Evolutionary conservation across 2,329 filamentous ascomycete species (phyloP).

Genomic region (Monosporascus ibericus): DNA sequence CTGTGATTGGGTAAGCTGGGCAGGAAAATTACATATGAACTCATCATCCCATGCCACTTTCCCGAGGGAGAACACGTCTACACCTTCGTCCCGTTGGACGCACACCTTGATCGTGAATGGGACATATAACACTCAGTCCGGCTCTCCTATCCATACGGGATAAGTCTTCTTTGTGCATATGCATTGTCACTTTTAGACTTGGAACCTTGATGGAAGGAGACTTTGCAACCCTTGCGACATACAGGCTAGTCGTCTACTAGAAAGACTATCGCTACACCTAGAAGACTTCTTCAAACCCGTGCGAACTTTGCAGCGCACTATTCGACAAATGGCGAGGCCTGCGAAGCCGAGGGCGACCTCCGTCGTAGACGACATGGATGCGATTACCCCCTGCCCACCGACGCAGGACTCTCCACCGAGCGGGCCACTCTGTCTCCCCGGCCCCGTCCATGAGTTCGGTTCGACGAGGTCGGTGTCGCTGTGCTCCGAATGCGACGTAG

Average conservation of each 20-base stretch:
- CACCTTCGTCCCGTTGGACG: too few relatives aligned
- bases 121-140: not conserved
- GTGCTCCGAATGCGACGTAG: constrained; percentile 12
- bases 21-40: not conserved
- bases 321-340: constrained; percentile 5
- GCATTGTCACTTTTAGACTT: too few relatives aligned
- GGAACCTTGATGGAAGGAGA: too few relatives aligned
- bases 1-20: not conserved
- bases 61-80: not conserved
- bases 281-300: not conserved
- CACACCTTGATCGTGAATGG: too few relatives aligned
- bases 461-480: constrained; percentile 19
- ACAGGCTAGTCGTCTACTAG: too few relatives aligned
- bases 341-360: constrained; percentile 5
- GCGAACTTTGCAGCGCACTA: not conserved
- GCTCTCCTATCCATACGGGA: too few relatives aligned
- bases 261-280: too few relatives aligned
- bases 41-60: not conserved
- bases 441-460: constrained; percentile 9
- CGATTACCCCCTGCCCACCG: constrained; percentile 26
- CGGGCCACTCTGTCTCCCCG: constrained; percentile 1
- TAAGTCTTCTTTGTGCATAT: too few relatives aligned
- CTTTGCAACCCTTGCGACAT: too few relatives aligned
- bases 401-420: not conserved
- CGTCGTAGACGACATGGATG: constrained; percentile 24